Evolutionary conservation across 78 protist genomes (phyloP), one percentile per base, ranked within the genome.

Genomic region (Mastigamoeba balamuthi): DNA sequence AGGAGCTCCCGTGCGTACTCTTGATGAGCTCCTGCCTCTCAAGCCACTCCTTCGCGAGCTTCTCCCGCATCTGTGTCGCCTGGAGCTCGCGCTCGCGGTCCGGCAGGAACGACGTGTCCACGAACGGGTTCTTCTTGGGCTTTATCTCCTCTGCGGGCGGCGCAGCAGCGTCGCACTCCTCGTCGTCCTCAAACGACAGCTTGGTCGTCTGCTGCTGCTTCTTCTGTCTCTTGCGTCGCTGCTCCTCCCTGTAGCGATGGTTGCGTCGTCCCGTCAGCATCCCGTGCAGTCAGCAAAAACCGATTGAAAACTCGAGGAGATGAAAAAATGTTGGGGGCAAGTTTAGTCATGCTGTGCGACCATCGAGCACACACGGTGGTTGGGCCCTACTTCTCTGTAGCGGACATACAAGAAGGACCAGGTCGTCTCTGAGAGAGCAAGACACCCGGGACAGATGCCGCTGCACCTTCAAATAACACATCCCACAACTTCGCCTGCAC

Each of bases 71-170:
- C 25, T 72, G 84, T 25, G 58, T 48, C 33, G 58, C 58, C 17
- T 17, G 58, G 17, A 48, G 17, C 66, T 92, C 95, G 17, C 95
- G 80, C 35, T 90, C 93, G 4, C 27, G 10, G 65, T 92, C 96
- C 6, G 94, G 95, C 39, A 92, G 48, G 64, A 92, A 89, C 3
- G 78, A 74, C 3, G 94, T 89, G 69, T 92, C 82, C 33, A 91
- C 83, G 5, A 33, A 40, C 27, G 90, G 88, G 76, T 85, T 68
- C 75, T 87, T 85, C 43, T 75, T 72, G 42, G 74, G 64, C 40
- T 37, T 52, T 0, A 5, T 29, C 41, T 74, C 64, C 40, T 33
- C 33, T 48, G 58, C 58, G 17, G 58, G 33, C 17, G 58, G 58
- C 17, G 58, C 17, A 17, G 58, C 33, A 48, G 58, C 17, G 58